Conservation (phyloP, 352 stramenopile genomes). For the Globisporangium orthogonon region DNA sequence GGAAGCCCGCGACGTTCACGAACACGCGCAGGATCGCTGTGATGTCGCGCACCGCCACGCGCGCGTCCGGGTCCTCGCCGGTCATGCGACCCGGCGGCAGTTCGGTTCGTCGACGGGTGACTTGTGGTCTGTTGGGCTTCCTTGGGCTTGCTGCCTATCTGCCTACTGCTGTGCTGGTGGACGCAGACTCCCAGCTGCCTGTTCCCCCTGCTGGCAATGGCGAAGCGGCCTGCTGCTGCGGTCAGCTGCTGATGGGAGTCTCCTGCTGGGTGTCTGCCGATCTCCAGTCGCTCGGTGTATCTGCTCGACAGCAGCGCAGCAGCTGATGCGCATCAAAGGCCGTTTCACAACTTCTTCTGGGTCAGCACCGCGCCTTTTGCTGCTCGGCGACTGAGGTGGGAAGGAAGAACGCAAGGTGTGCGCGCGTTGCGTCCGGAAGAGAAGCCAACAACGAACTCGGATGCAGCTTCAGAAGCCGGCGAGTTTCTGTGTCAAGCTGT, state of each 20-base stretch:
- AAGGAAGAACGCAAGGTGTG: neutral
- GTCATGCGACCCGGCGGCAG: neutral
- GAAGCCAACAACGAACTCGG: neutral
- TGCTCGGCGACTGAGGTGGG: neutral
- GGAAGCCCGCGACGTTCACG: slow-evolving; percentile 52
- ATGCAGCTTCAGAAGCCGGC: neutral
- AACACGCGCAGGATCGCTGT: slow-evolving; percentile 54
- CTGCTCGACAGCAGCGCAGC: neutral
- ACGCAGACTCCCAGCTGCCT: neutral
- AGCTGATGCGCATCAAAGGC: slow-evolving; percentile 3
- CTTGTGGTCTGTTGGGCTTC: neutral
- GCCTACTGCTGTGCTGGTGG: neutral
- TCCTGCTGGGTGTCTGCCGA: neutral
- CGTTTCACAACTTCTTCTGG: neutral
- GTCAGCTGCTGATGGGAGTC: neutral
- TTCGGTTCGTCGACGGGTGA: neutral
- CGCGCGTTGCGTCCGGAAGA: neutral
- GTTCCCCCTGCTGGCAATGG: neutral
- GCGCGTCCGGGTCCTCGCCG: neutral
- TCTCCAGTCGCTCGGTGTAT: neutral
- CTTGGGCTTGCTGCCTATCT: neutral
- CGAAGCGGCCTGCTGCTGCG: neutral
- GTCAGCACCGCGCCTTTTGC: no score
- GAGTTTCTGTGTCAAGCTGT: neutral
- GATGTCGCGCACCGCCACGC: slow-evolving; percentile 47